Evolutionary conservation across 345 rosid genomes (phyloP).

Genomic region (Hibiscus tridactylites): DNA sequence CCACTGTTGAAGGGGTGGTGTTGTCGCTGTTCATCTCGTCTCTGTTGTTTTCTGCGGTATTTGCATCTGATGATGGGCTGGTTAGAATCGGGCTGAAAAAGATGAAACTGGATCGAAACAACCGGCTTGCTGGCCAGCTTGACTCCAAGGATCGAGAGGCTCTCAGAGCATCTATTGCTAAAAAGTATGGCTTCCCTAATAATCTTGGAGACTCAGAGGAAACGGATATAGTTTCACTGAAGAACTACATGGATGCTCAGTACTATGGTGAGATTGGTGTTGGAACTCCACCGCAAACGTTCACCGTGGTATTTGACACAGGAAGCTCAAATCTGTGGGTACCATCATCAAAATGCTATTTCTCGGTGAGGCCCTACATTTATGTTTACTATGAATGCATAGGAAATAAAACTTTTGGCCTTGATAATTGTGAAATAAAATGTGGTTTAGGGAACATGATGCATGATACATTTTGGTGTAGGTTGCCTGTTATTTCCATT

Average conservation of each 20-base stretch:
- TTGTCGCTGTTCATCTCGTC: slow-evolving; percentile 35
- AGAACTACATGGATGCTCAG: slow-evolving; percentile 91
- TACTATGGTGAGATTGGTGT: slow-evolving; percentile 89
- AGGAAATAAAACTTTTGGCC: not conserved
- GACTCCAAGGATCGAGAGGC: slow-evolving; percentile 41
- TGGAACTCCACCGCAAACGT: slow-evolving; percentile 91
- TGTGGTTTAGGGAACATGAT: not conserved
- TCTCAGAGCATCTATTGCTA: slow-evolving; percentile 29
- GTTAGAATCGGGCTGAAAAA: slow-evolving; percentile 67
- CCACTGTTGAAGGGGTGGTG: slow-evolving; percentile 15
- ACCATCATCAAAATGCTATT: slow-evolving; percentile 79
- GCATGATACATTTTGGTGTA: slow-evolving; percentile 22
- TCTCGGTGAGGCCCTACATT: slow-evolving; percentile 50
- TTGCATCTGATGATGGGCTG: slow-evolving; percentile 43
- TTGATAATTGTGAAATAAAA: not conserved
- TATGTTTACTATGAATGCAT: not conserved
- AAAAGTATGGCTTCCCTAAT: slow-evolving; percentile 25
- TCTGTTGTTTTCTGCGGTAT: slow-evolving; percentile 34
- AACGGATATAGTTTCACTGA: slow-evolving; percentile 54
- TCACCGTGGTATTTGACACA: slow-evolving; percentile 89
- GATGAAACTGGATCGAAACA: slow-evolving; percentile 48
- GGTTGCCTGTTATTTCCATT: slow-evolving; percentile 72
- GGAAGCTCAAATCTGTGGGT: slow-evolving; percentile 98
- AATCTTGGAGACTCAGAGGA: slow-evolving; percentile 33
- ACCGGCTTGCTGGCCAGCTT: slow-evolving; percentile 48